These are phyloP conservation scores for Wickerhamomyces bisporus DNA, from an alignment of 805 yeast genomes.

Conservation along the genomic window DNA sequence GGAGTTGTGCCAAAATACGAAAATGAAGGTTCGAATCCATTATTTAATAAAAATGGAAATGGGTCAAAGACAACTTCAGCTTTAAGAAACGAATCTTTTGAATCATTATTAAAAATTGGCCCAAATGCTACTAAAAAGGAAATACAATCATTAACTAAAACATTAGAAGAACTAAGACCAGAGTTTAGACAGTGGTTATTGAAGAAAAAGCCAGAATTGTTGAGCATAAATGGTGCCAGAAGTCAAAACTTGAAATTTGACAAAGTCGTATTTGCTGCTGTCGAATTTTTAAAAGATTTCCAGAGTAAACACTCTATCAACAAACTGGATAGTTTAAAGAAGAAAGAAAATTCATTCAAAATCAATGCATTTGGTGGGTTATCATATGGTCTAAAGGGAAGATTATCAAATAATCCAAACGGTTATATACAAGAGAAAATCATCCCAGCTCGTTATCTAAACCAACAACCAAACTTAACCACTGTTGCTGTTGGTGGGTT, in stretches of 20 bases:
- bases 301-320: conserved; percentile 3
- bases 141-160: conserved; percentile 1
- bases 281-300: conserved; percentile 28
- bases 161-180: conserved; percentile 39
- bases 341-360: conserved; percentile 13
- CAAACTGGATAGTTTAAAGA: conserved; percentile 6
- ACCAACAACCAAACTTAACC: conserved; percentile 30
- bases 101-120: conserved; percentile 13
- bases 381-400: conserved; percentile 63
- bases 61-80: not conserved
- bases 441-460: conserved; percentile 65
- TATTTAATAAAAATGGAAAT: conserved; percentile 22
- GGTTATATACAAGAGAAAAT: conserved; percentile 52
- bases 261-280: conserved; percentile 24
- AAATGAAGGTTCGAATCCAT: conserved; percentile 28
- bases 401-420: conserved; percentile 63
- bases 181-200: conserved; percentile 54
- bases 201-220: conserved; percentile 41
- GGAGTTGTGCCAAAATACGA: conserved; percentile 37
- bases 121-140: conserved; percentile 5
- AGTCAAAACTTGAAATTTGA: conserved; percentile 25
- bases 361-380: conserved; percentile 74
- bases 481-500: conserved; percentile 56
- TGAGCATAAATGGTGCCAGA: conserved; percentile 7
- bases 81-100: conserved; percentile 20